Evolutionary conservation across 768 basidiomycete species (phyloP).

Genomic region (Termitomyces sp.): DNA sequence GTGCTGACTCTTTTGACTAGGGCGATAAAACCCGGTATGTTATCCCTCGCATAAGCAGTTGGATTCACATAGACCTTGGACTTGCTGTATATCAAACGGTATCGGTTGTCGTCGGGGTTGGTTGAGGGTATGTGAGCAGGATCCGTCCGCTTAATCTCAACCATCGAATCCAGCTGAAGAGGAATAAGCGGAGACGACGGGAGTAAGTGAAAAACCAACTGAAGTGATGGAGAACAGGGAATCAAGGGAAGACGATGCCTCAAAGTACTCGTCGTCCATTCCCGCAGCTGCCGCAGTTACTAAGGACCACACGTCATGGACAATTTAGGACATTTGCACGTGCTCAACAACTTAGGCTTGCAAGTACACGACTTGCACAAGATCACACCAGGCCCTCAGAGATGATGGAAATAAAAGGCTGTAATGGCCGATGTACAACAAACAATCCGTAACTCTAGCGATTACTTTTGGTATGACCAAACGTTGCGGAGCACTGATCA

Average conservation of each 20-base stretch:
- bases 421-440: slow-evolving; percentile 10
- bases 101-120: slow-evolving; percentile 50
- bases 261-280: slow-evolving; percentile 15
- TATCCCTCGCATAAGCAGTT: slow-evolving; percentile 86
- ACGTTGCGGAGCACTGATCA: slow-evolving; percentile 86
- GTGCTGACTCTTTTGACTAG: slow-evolving; percentile 79
- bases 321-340: slow-evolving; percentile 2
- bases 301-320: slow-evolving; percentile 6
- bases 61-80: slow-evolving; percentile 96
- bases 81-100: slow-evolving; percentile 82
- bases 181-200: background rate
- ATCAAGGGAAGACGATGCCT: slow-evolving; percentile 32
- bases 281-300: slow-evolving; percentile 12
- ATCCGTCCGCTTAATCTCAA: slow-evolving; percentile 58
- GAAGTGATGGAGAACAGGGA: slow-evolving; percentile 42
- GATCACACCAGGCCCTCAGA: background rate
- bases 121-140: slow-evolving; percentile 16
- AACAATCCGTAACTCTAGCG: slow-evolving; percentile 11
- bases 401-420: background rate
- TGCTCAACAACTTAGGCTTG: background rate
- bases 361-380: background rate
- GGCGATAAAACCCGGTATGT: slow-evolving; percentile 90
- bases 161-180: slow-evolving; percentile 58
- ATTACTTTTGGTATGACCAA: slow-evolving; percentile 94
- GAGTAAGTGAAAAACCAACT: slow-evolving; percentile 25